Evolutionary conservation across 73 alveolate species (phyloP).

Genomic region (Symbiodinium natans): DNA sequence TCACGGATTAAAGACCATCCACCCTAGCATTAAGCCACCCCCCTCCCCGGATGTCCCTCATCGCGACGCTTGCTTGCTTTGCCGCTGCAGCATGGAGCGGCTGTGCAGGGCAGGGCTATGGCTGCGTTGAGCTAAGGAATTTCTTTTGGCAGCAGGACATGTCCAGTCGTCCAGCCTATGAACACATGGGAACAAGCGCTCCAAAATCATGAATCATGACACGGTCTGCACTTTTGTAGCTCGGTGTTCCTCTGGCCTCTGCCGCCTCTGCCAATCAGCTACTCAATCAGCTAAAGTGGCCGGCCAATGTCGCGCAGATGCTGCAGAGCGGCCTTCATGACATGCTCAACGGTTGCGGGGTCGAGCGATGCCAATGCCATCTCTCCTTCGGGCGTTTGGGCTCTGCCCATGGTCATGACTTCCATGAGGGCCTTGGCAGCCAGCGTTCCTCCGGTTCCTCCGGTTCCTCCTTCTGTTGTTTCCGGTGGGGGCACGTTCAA

Average conservation of each 20-base stretch:
- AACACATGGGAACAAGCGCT: too few species aligned
- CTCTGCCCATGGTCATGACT: constrained; percentile 39
- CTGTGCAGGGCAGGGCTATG: too few species aligned
- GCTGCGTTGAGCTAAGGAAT: too few species aligned
- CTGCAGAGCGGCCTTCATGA: constrained; percentile 68
- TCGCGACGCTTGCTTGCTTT: too few species aligned
- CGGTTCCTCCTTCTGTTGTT: not conserved
- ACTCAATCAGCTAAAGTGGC: not conserved
- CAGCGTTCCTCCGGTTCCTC: not conserved
- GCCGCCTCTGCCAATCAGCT: not conserved
- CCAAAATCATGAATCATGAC: too few species aligned
- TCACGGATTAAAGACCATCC: too few species aligned
- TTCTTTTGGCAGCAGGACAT: too few species aligned
- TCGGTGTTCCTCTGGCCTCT: not conserved
- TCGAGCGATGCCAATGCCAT: constrained; percentile 78
- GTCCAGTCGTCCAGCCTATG: too few species aligned
- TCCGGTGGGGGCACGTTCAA: constrained; percentile 59
- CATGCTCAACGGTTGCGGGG: constrained; percentile 50
- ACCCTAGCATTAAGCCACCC: too few species aligned
- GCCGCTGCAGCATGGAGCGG: too few species aligned
- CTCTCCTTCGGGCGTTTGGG: constrained; percentile 43
- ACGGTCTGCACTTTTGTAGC: too few species aligned
- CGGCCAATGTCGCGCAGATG: constrained; percentile 36
- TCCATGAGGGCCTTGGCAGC: constrained; percentile 68
- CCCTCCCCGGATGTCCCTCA: too few species aligned